Conservation (phyloP, 2,329 filamentous ascomycete species). For the Biscogniauxia marginata region DNA sequence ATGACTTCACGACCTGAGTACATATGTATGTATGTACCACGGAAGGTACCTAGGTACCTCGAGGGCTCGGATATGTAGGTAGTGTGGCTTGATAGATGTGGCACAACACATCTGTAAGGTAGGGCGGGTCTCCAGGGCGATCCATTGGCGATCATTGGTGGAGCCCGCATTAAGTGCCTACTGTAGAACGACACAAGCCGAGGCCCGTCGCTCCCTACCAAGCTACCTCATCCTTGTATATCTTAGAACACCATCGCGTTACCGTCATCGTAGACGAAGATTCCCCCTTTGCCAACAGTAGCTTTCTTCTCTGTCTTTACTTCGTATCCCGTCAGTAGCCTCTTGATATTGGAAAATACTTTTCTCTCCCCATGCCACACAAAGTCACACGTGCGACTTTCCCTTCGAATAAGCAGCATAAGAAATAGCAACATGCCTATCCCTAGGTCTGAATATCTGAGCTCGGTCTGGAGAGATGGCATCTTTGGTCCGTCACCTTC, state of each 20-base stretch:
- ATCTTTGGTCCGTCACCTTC: constrained; percentile 69
- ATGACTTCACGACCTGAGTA: not conserved
- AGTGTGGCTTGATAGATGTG: too few relatives aligned
- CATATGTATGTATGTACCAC: too few relatives aligned
- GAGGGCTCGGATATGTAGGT: not conserved
- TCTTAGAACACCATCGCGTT: not conserved
- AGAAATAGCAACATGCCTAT: constrained; percentile 56
- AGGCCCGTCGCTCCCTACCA: not conserved
- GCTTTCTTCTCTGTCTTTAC: too few relatives aligned
- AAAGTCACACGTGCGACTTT: not conserved
- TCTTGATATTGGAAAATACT: not conserved
- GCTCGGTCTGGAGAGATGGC: constrained; percentile 80
- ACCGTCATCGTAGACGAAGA: too few relatives aligned
- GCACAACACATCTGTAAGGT: not conserved
- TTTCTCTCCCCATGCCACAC: too few relatives aligned
- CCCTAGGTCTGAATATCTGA: constrained; percentile 73
- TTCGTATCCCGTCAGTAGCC: not conserved
- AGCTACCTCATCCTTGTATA: not conserved
- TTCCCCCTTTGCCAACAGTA: too few relatives aligned
- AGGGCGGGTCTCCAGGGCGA: too few relatives aligned
- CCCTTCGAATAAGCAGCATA: not conserved
- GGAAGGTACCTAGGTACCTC: not conserved
- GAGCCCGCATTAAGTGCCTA: not conserved
- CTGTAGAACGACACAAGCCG: not conserved
- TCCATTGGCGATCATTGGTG: too few relatives aligned